Conservation (phyloP, 306 rosid genomes). For the Pyrus pyrifolia region DNA sequence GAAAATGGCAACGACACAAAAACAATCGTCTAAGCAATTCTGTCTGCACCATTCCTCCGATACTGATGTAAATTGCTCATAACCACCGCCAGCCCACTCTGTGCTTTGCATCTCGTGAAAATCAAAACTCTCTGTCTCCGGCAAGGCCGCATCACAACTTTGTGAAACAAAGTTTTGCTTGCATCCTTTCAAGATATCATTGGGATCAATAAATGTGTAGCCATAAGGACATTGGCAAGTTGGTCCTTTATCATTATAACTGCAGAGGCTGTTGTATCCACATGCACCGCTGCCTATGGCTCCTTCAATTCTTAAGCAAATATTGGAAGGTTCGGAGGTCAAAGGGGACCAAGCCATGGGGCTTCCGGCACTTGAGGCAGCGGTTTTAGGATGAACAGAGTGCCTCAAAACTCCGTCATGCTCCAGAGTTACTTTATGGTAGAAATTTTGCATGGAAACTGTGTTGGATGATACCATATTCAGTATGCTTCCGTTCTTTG, state of each 20-base stretch:
- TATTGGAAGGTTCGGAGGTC: constrained; percentile 17
- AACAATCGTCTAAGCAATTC: constrained; percentile 28
- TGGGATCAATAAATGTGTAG: constrained; percentile 14
- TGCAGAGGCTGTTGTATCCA: constrained; percentile 28
- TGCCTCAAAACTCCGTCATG: no score
- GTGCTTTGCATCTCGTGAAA: not conserved
- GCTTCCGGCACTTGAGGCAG: not conserved
- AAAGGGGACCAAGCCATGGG: constrained; percentile 14
- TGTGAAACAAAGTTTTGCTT: constrained; percentile 20
- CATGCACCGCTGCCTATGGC: constrained; percentile 27
- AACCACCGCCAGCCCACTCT: not conserved
- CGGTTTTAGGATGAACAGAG: no score
- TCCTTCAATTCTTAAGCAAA: not conserved
- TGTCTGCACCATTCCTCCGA: constrained; percentile 16
- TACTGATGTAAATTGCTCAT: not conserved
- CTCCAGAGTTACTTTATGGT: constrained; percentile 24
- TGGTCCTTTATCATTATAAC: constrained; percentile 4
- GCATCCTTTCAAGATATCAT: constrained; percentile 20
- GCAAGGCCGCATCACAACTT: constrained; percentile 18
- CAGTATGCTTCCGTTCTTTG: no score
- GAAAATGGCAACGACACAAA: constrained; percentile 16
- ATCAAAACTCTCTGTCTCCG: not conserved
- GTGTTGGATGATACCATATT: no score
- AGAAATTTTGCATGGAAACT: constrained; percentile 11
- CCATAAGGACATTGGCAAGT: not conserved